Evolutionary conservation across 805 yeast genomes (phyloP), one percentile per base, ranked within the genome.

Genomic region (Ogataea glucozyma): DNA sequence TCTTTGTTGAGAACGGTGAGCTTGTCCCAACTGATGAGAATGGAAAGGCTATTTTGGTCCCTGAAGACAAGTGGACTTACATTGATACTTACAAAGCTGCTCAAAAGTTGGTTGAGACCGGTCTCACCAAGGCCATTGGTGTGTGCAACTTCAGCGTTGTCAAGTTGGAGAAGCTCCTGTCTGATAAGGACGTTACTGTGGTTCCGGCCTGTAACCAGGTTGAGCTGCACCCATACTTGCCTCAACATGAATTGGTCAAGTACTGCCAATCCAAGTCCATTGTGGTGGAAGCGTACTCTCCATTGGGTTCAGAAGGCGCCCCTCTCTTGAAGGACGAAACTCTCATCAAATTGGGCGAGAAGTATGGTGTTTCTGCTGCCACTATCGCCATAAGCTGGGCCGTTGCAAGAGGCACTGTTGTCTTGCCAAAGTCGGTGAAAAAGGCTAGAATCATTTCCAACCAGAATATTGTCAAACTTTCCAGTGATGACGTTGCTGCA

Each of bases 151-250:
- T 81, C 62, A 75, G 85, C 9, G 65, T 76, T 21, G 69, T 67
- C 40, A 75, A 79, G 53, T 59, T 84, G 48, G 65, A 77, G 45
- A 71, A 65, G 41, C 64, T 87, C 42, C 69, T 84, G 38, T 63
- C 61, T 12, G 67, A 55, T 31, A 72, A 77, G 34, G 70, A 69
- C 27, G 74, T 73, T 40, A 73, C 65, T 22, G 61, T 76, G 38
- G 73, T 71, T 23, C 96, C 96, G 9, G 89, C 79, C 9, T 78
- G 72, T 31, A 79, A 83, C 65, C 95, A 88, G 70, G 72, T 85
- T 46, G 95, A 88, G 68, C 65, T 79, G 27, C 95, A 87, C 63
- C 88, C 90, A 35, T 73, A 73, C 48, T 70, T 83, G 44, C 86
- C 86, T 34, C 91, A 86, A 61, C 69, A 63, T 7, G 81, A 81